Base-by-base conservation (phyloP, 2,329 filamentous ascomycete species). In the Colletotrichum eremochloae region DNA sequence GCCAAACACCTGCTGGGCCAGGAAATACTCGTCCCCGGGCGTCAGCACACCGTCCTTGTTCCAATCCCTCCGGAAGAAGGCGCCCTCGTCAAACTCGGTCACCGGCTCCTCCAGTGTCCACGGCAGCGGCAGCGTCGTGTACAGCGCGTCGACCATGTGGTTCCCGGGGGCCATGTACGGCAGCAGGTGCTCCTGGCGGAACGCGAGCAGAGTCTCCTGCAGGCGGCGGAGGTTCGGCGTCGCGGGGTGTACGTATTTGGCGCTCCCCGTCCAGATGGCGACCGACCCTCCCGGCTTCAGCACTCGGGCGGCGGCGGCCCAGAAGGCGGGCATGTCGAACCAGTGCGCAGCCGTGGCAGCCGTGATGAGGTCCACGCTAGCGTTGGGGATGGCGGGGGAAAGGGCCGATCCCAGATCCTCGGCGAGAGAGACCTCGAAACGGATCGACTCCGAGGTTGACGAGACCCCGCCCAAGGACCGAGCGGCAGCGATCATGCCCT, bases 321-420 rank as follows among this genome's bases (percentile, higher is more conserved):
- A 90, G 79, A 90, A 90, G 0, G 67, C 66, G 0, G 80, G 74
- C 82, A 89, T 84, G 74, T 90, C 82, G 79, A 90, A 89, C 88
- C 88, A 90, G 77, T 90, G 89, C 0, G 86, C 86, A 0, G 86
- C 84, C 3, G 82, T 87, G 0, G 85, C 85, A 11, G 84, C 83
- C 0, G 82, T 85, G 73, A 89, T 80, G n/a, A 89, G 77, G 75
- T 89, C 87, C 11, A 89, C 82, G 64, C 78, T 80, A 53, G 73
- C 72, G 53, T 80, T 80, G 2, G 72, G 73, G 4, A 85, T 71
- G 1, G 76, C 75, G 38, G 67, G 76, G 14, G 74, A 67, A 18
- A 82, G 71, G 2, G 78, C 67, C 2, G 74, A 66, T 24, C 81
- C 82, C 2, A 88, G 80, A 0, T 82, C 79, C 73, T 89, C 86